A percentile compares a stretch with the other conserved stretches of the same genome.
These are phyloP conservation scores for Pseudocercospora pini-densiflorae DNA, from an alignment of 2,329 filamentous ascomycete species.

Conservation along the genomic window DNA sequence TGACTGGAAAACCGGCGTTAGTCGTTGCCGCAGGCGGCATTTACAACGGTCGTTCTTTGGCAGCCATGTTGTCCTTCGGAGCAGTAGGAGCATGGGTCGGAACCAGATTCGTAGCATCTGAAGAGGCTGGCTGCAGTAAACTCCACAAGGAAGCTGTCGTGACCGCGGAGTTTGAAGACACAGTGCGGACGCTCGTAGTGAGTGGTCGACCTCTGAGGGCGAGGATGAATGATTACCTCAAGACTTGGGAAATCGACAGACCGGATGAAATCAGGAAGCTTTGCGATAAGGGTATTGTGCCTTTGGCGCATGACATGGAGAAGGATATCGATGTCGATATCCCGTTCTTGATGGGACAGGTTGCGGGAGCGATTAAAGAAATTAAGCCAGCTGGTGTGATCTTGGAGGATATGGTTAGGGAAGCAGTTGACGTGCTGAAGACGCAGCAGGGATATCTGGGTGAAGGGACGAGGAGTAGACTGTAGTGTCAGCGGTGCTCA, in stretches of 20 bases:
- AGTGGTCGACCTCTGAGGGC: conserved; percentile 81
- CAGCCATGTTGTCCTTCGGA: conserved; percentile 83
- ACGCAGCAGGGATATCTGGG: conserved; percentile 65
- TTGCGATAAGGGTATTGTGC: conserved; percentile 77
- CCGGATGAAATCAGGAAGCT: conserved; percentile 76
- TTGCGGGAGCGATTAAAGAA: conserved; percentile 75
- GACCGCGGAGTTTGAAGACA: conserved; percentile 76
- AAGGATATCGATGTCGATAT: conserved; percentile 80
- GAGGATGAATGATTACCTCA: conserved; percentile 81
- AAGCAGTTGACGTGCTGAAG: conserved; percentile 60
- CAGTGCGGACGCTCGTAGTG: conserved; percentile 79
- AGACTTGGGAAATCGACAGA: conserved; percentile 72
- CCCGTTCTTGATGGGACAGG: conserved; percentile 93
- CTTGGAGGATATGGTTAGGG: conserved; percentile 81
- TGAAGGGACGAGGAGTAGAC: conserved; percentile 44
- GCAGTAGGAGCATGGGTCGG: conserved; percentile 92
- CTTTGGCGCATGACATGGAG: conserved; percentile 75
- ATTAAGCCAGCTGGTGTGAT: conserved; percentile 83
- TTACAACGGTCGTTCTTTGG: conserved; percentile 78
- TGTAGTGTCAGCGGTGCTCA: conserved; percentile 38
- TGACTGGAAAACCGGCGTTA: conserved; percentile 72
- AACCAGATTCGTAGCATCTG: conserved; percentile 83
- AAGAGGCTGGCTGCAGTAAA: conserved; percentile 79
- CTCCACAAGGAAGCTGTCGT: conserved; percentile 86
- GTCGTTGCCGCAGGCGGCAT: conserved; percentile 92